Base-by-base conservation (phyloP, 2,329 filamentous ascomycete species). In the Venturia oleaginea region DNA sequence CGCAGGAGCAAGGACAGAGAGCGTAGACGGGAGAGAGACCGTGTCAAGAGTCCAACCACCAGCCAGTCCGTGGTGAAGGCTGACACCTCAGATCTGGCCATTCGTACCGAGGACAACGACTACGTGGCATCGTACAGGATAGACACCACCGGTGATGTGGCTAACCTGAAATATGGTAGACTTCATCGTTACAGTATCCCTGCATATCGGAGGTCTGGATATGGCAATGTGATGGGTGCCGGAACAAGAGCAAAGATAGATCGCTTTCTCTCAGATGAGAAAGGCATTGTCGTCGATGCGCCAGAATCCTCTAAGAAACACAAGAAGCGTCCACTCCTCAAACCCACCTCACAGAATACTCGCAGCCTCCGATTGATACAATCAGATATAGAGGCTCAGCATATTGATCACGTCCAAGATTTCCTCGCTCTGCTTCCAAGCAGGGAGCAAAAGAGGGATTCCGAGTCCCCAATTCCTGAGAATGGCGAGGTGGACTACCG, bases 111-210 rank as follows among this genome's bases (percentile, higher is more conserved):
- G 59, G 51, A 34, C 30, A 34, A 66, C 34, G 70, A 71, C 17
- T 64, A 66, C 32, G 66, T 69, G 60, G 72, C 70, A 46, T 71
- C 81, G 3, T 92, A 84, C 72, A 70, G 84, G 55, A 70, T 90
- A 62, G 93, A 97, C 74, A 84, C 79, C 51, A 86, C 85, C 70
- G 92, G 93, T 0, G 93, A 97, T 70, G 78, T 82, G 4, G 82
- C 91, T 59, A 91, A 94, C 68, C 74, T 88, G 55, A 82, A 83
- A 32, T 97, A 92, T 72, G 90, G 90, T 1, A 83, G 84, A 34
- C 81, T 89, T 46, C 86, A 96, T 72, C 84, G 84, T 42, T 89
- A 89, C 68, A 83, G 82, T 63, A 77, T 95, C 13, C 91, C 92
- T 0, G 70, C 76, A 2, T 97, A 95, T 72, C 81, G 82, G 66